phyloP scores from a whole-genome alignment of 1,284 basidiomycete species.

The Cutaneotrichosporon curvatum region DNA sequence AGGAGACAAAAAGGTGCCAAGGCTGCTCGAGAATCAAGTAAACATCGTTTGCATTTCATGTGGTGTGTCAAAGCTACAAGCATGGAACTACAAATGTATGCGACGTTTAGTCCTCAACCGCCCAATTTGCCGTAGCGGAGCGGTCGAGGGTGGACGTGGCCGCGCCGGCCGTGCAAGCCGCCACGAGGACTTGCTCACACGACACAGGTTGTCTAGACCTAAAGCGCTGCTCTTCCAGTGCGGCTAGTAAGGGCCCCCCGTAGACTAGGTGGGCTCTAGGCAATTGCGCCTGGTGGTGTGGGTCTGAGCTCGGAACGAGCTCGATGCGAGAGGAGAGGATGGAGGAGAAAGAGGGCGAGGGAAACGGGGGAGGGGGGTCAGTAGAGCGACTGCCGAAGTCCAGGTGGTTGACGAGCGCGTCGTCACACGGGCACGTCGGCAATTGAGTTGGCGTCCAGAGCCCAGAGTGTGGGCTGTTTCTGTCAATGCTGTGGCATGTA shows the following conservation, averaged over 20 bases:
- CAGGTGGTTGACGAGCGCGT: too few relatives aligned
- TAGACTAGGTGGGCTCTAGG: constrained; percentile 18
- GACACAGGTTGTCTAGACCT: constrained; percentile 23
- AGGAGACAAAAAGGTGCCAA: too few relatives aligned
- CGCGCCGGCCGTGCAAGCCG: constrained; percentile 9
- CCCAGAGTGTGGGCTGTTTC: too few relatives aligned
- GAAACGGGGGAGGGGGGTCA: not conserved
- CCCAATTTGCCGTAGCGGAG: not conserved
- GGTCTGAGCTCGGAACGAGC: too few relatives aligned
- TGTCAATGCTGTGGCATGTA: not conserved
- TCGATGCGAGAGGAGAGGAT: not conserved
- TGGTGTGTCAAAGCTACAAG: too few relatives aligned
- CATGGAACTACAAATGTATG: constrained; percentile 5
- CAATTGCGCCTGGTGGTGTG: constrained; percentile 16
- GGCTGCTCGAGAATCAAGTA: too few relatives aligned
- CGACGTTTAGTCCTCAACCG: constrained; percentile 19
- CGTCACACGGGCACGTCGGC: too few relatives aligned
- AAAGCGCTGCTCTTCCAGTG: constrained; percentile 18
- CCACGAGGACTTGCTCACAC: not conserved
- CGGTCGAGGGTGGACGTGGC: constrained; percentile 18
- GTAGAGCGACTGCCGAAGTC: too few relatives aligned
- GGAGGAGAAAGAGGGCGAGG: not conserved
- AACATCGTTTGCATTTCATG: too few relatives aligned
- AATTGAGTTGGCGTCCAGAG: too few relatives aligned
- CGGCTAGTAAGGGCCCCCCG: constrained; percentile 19